These are phyloP conservation scores for Naumovozyma dairenensis DNA, from an alignment of 805 yeast species.

Conservation along the genomic window DNA sequence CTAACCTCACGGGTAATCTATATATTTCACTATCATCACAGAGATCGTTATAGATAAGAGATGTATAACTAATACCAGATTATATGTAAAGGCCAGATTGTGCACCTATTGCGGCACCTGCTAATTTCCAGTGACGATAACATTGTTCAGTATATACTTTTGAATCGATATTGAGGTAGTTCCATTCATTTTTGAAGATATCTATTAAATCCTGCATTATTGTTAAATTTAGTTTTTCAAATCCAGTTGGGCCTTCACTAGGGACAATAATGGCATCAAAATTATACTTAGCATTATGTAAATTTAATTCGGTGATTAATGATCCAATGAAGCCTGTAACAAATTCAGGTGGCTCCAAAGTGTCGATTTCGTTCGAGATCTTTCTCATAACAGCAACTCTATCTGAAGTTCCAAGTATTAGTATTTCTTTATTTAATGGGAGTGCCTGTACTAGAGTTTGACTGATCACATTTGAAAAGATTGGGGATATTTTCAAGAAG, in stretches of 20 bases:
- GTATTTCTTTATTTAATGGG: conserved; percentile 21
- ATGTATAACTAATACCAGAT: too few relatives aligned
- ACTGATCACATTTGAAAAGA: conserved; percentile 26
- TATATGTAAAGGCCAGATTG: conserved; percentile 26
- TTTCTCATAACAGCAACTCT: conserved; percentile 17
- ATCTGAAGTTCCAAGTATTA: conserved; percentile 23
- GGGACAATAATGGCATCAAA: conserved; percentile 26
- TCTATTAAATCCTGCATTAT: conserved; percentile 24
- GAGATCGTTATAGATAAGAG: too few relatives aligned
- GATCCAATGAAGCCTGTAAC: conserved; percentile 49
- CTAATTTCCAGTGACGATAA: conserved; percentile 23
- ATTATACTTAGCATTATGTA: conserved; percentile 6
- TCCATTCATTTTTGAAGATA: conserved; percentile 9
- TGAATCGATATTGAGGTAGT: conserved; percentile 4
- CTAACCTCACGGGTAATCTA: conserved; percentile 4
- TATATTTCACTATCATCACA: conserved; percentile 3
- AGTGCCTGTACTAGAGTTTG: conserved; percentile 10
- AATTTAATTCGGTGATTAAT: conserved; percentile 26
- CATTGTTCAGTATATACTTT: conserved; percentile 17
- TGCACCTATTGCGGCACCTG: conserved; percentile 24
- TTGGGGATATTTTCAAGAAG: conserved; percentile 28
- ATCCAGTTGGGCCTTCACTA: conserved; percentile 55
- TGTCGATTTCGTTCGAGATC: conserved; percentile 18
- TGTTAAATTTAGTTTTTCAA: conserved; percentile 37
- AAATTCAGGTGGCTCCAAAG: conserved; percentile 50